A percentile compares a stretch with the other conserved stretches of the same genome.
These are phyloP conservation scores for Tetrahymena thermophila DNA, from an alignment of 73 alveolate species.

Conservation along the genomic window DNA sequence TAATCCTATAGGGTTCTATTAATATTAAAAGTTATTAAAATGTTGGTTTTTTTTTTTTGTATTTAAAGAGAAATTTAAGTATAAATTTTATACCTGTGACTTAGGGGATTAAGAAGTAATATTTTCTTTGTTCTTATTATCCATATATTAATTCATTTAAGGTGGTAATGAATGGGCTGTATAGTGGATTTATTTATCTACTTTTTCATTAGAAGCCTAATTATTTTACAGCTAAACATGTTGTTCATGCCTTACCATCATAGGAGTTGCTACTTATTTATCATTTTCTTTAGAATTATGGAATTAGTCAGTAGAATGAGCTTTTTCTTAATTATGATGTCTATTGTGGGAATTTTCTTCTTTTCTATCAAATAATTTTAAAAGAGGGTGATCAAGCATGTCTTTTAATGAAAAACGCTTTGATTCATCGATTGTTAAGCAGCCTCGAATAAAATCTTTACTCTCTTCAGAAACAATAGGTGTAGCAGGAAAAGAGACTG, in stretches of 20 bases:
- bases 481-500: slow-evolving; percentile 15
- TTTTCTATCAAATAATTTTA: background rate
- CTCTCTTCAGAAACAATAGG: slow-evolving; percentile 9
- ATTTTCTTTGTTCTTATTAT: background rate
- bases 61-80: too few relatives aligned
- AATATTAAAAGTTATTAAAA: background rate
- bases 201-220: background rate
- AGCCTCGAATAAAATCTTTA: slow-evolving; percentile 33
- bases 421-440: slow-evolving; percentile 24
- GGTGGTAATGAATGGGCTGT: background rate
- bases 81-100: background rate
- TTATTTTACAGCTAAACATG: background rate
- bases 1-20: background rate
- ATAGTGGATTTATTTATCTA: background rate
- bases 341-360: background rate
- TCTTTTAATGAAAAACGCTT: slow-evolving; percentile 31
- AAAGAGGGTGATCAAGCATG: slow-evolving; percentile 14
- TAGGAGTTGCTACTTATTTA: background rate
- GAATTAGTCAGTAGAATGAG: background rate
- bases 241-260: background rate
- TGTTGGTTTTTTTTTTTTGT: background rate
- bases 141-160: background rate
- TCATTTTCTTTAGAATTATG: background rate
- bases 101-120: background rate
- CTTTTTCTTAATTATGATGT: background rate